Percentiles rank a stretch among this genome's conserved stretches.
Conservation (phyloP, 1,284 basidiomycete genomes). For the Rhodotorula mucilaginosa region DNA sequence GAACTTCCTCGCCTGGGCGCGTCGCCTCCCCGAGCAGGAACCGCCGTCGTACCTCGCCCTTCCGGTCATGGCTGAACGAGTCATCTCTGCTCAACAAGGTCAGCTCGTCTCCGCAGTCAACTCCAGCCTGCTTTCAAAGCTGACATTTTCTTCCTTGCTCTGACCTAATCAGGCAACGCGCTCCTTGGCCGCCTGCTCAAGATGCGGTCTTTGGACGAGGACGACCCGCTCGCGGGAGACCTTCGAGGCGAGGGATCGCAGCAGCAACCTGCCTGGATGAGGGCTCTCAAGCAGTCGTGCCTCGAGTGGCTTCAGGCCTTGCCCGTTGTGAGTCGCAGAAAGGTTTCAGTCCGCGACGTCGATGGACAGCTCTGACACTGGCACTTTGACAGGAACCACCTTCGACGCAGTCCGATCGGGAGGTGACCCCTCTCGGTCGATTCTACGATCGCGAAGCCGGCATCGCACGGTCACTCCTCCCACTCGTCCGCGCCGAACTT, state of each 20-base stretch:
- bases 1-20: constrained; percentile 84
- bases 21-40: constrained; percentile 58
- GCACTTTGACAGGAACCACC: constrained; percentile 16
- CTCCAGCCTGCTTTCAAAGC: neutral
- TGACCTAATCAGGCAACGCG: constrained; percentile 62
- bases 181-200: constrained; percentile 80
- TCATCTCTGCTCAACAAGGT: constrained; percentile 89
- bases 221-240: constrained; percentile 62
- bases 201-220: constrained; percentile 85
- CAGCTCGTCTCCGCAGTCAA: constrained; percentile 38
- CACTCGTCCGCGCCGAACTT: constrained; percentile 74
- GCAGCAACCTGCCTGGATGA: constrained; percentile 86
- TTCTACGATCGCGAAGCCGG: constrained; percentile 84
- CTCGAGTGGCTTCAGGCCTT: constrained; percentile 75
- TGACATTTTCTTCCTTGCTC: constrained; percentile 29
- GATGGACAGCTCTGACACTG: neutral
- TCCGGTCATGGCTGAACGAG: constrained; percentile 81
- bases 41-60: constrained; percentile 90
- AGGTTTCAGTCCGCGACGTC: too few relatives aligned
- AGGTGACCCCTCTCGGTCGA: constrained; percentile 65
- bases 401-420: neutral
- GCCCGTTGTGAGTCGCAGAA: constrained; percentile 61
- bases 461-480: constrained; percentile 72
- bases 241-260: constrained; percentile 60
- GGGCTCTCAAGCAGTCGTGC: constrained; percentile 70